Evolutionary conservation across 2,329 filamentous ascomycete genomes (phyloP), one percentile per base, ranked within the genome.

Genomic region (Laburnicola sp.): DNA sequence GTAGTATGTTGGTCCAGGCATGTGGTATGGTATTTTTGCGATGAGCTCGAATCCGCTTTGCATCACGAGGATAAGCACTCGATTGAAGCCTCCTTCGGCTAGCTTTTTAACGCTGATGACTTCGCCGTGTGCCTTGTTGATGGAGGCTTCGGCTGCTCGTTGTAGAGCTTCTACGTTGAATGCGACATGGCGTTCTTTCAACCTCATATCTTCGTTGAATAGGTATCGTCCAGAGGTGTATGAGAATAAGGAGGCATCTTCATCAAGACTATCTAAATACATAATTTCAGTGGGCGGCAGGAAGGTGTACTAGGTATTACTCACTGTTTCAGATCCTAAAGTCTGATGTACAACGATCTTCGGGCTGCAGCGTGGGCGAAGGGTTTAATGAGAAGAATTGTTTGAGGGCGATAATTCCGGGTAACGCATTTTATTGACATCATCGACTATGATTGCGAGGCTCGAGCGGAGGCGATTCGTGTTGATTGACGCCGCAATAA

Each of bases 61-160:
- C 23, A 58, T 28, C 25, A 31, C 34, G n/a, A 60, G 42, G 26
- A 48, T 21, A 40, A 62, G 54, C 32, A 53, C 52, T 36, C 54
- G 40, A 43, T 57, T 60, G 35, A 57, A 57, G 16, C 53, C 56
- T 43, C 56, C 53, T 27, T 60, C 58, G 25, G 53, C 57, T 30
- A 58, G 21, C 44, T 56, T 60, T 45, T 48, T 40, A n/a, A 31
- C 53, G 27, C 46, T 53, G 30, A 45, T 16, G 21, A 53, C 50
- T 35, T 50, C 53, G 36, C 53, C 53, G 53, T 56, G 50, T 46
- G 53, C 39, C 22, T 51, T 50, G 46, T 28, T 35, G 38, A 53
- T 36, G 27, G 54, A 45, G 42, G 45, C 43, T 50, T 55, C 49
- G 40, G 49, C 53, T 46, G 41, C 49, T 39, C 31, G 41, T 43